phyloP scores from a whole-genome alignment of 768 basidiomycete genomes.

The Calocera cornea region DNA sequence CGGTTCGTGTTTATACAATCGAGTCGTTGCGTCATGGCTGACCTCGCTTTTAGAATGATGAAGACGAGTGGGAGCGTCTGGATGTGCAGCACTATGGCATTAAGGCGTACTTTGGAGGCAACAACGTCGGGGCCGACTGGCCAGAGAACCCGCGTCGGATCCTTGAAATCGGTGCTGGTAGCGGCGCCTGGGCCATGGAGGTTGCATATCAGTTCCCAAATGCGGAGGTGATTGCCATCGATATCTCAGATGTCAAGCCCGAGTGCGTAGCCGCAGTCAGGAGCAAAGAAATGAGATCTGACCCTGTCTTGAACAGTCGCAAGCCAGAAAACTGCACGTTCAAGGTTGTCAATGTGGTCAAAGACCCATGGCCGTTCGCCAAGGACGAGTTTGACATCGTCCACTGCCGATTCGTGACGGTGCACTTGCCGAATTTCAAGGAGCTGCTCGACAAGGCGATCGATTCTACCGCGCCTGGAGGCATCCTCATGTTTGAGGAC shows the following conservation, averaged over 20 bases:
- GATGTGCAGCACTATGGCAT: background rate
- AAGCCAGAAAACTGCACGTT: background rate
- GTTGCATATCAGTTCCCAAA: background rate
- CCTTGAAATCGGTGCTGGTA: background rate
- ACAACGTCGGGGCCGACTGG: background rate
- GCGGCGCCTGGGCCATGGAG: background rate
- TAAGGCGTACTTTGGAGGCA: background rate
- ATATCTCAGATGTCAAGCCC: background rate
- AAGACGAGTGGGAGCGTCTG: background rate
- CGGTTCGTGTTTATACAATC: no score
- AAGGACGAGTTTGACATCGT: background rate
- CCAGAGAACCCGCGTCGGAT: background rate
- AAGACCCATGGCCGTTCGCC: background rate
- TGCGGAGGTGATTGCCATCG: background rate
- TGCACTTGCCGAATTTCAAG: background rate
- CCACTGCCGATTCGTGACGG: background rate
- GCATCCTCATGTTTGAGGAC: background rate
- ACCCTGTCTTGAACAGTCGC: background rate
- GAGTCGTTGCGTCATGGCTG: no score
- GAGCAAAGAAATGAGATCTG: background rate
- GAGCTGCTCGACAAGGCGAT: background rate
- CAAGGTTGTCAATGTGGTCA: background rate
- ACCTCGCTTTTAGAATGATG: no score
- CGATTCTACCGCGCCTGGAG: background rate
- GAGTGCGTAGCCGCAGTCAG: background rate